Percentiles rank a stretch among this genome's conserved stretches.
These are phyloP conservation scores for Oryza coarctata DNA, from an alignment of 176 grass and related monocot genomes.

Conservation along the genomic window DNA sequence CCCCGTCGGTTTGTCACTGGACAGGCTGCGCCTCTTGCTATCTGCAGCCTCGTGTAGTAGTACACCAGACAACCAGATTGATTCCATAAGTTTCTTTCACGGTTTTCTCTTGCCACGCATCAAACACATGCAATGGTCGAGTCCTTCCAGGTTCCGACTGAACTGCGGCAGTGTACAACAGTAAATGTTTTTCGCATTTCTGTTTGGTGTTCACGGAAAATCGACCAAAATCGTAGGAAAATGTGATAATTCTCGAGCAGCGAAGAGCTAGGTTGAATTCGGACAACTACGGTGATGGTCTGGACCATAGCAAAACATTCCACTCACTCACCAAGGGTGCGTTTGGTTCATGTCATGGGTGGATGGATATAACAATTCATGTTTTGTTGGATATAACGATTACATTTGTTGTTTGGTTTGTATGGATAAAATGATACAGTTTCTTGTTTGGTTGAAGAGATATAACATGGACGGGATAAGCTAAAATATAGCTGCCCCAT, in stretches of 20 bases:
- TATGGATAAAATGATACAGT: too few relatives aligned
- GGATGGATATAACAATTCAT: too few relatives aligned
- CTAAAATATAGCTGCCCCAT: too few relatives aligned
- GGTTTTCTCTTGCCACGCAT: neutral
- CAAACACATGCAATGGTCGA: too few relatives aligned
- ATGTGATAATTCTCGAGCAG: neutral
- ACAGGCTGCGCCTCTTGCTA: neutral
- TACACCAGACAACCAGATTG: neutral
- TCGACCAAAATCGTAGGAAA: neutral
- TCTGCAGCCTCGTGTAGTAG: neutral
- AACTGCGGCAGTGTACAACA: neutral
- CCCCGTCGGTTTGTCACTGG: neutral
- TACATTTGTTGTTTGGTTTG: too few relatives aligned
- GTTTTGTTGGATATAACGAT: too few relatives aligned
- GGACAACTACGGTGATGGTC: neutral
- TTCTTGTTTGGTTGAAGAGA: too few relatives aligned
- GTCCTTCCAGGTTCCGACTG: neutral
- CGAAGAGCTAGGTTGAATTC: neutral
- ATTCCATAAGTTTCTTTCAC: neutral
- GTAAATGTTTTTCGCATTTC: neutral
- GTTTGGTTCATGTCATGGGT: too few relatives aligned
- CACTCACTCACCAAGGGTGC: neutral
- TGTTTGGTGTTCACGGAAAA: neutral
- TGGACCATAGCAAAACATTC: neutral
- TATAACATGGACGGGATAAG: too few relatives aligned